These are phyloP conservation scores for Colletotrichum gloeosporioides DNA, from an alignment of 2,329 filamentous ascomycete species.

Conservation along the genomic window DNA sequence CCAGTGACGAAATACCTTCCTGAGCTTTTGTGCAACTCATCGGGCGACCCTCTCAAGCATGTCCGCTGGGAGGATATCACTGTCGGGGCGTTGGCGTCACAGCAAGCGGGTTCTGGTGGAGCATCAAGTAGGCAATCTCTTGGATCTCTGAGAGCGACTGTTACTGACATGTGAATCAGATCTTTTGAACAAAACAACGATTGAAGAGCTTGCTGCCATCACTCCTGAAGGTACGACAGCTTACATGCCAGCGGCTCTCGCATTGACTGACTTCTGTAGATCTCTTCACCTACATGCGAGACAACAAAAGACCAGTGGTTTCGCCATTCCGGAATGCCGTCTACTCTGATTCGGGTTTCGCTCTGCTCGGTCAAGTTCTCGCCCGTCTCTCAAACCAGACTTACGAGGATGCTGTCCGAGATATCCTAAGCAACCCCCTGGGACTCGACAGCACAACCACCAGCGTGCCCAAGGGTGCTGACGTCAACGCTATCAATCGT, in stretches of 20 bases:
- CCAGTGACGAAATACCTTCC: slow-evolving; percentile 31
- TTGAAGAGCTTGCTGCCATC: not conserved
- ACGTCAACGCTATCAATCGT: not conserved
- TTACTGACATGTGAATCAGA: not conserved
- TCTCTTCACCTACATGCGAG: not conserved
- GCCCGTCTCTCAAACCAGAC: not conserved
- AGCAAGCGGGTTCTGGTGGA: slow-evolving; percentile 23
- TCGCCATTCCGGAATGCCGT: not conserved
- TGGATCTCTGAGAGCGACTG: not conserved
- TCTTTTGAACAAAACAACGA: not conserved
- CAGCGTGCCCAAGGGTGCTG: not conserved
- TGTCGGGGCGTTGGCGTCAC: slow-evolving; percentile 25
- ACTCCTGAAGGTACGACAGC: not conserved
- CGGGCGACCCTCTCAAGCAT: not conserved
- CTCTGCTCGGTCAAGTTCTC: not conserved
- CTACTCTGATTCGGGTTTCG: slow-evolving; percentile 3
- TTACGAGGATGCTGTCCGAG: not conserved
- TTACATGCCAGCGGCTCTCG: not conserved
- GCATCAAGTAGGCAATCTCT: not conserved
- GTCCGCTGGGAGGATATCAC: slow-evolving; percentile 26
- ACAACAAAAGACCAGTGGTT: not conserved
- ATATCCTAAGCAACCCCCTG: slow-evolving; percentile 4
- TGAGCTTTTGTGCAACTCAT: slow-evolving; percentile 23
- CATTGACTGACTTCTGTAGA: not conserved
- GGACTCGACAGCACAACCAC: not conserved